Evolutionary conservation across 1,139 yeast genomes (phyloP), one percentile per base, ranked within the genome.

Genomic region (Kazachstania sp.): DNA sequence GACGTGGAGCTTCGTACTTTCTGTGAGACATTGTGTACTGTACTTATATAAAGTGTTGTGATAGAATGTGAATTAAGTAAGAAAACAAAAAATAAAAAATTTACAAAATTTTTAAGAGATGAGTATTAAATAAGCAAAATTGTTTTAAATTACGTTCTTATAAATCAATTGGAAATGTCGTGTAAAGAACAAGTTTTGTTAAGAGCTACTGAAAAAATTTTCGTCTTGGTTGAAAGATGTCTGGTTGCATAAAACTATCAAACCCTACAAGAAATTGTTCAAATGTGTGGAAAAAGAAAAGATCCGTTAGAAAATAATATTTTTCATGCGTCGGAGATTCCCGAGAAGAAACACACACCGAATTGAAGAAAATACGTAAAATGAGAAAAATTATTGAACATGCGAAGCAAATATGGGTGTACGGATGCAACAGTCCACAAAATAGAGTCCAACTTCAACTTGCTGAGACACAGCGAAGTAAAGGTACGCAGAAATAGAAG

Each of bases 1-100:
- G 97, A 82, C 99, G 88, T 80, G 99, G 98, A 68, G 95, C 95
- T 86, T 92, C 97, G 94, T 72, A 92, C 83, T 92, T 92, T 85
- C 98, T 86, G 92, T 92, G 98, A 75, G 98, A 92, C 98, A 92
- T 92, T 57, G 61, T 51, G 43, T 41, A 44, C 37, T 39, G 29
- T 39, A 39, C 31, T 38, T 39, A 20, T 19, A 41, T 30, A 20
- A 32, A 37, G 49, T 41, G 45, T 43, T 41, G 49, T 32, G 39
- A 23, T 35, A 31, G 13, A 30, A 43, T 16, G n/a, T n/a, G 20
- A n/a, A n/a, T 13, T 1, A 41, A 41, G 19, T 23, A 26, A 9
- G 28, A 18, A 34, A n/a, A n/a, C n/a, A n/a, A n/a, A n/a, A n/a
- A n/a, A n/a, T n/a, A n/a, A n/a, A 9, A 35, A 35, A 16, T 18